Evolutionary conservation across 2,329 filamentous ascomycete genomes (phyloP), one percentile per base, ranked within the genome.

Genomic region (Neopestalotiopsis rosae): DNA sequence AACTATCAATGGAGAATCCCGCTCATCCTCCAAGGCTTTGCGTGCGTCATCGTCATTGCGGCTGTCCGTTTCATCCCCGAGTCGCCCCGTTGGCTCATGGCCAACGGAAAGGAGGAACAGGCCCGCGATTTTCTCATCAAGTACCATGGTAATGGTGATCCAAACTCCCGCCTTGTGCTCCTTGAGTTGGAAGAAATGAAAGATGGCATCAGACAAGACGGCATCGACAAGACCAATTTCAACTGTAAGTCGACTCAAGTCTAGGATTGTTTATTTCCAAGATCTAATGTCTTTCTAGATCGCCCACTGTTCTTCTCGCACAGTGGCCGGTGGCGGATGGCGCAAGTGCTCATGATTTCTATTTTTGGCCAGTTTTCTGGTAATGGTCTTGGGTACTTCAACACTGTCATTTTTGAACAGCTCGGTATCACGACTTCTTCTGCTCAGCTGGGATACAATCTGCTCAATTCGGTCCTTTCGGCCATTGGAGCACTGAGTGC

Each of bases 361-460:
- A 78, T 85, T 70, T 86, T 86, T 67, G 84, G 84, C 17, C 84
- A 86, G 73, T 86, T 85, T 76, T 85, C 84, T 0, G 84, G 84
- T 24, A 85, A 85, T 68, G 84, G 84, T 65, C 80, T 86, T 6
- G 83, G 84, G 14, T 86, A 86, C 77, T 86, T 85, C 76, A 86
- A 86, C 75, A 79, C 84, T 7, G 80, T 79, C 49, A 86, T 86
- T 72, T 85, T 83, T 74, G 71, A 79, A 57, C 77, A 79, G 65
- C 77, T 83, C 32, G 82, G 82, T 40, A 73, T 83, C 71, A 76
- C 69, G 2, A 74, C 72, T 5, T 76, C 80, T 12, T 74, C 79
- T 38, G 69, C 77, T 66, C 84, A 85, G 73, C 77, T 86, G 34
- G 81, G 79, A 17, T 83, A 84, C 71, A 86, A 86, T 73, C 75